A percentile compares a stretch with the other conserved stretches of the same genome.
These are phyloP conservation scores for Ceratobasidium sp. DNA, from an alignment of 1,284 basidiomycete genomes.

Conservation along the genomic window DNA sequence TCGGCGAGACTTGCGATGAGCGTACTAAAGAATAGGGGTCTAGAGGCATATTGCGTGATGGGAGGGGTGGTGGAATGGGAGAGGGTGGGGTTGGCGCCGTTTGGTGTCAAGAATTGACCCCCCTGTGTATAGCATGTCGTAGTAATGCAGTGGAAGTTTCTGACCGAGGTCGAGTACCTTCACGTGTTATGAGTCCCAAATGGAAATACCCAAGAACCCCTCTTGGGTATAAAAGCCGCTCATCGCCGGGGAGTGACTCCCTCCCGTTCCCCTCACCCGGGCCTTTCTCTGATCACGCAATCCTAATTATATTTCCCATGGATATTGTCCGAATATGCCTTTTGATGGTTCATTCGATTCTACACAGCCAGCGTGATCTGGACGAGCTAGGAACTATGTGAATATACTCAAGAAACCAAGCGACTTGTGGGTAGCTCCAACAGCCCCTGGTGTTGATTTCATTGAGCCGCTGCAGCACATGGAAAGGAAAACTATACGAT, in stretches of 20 bases:
- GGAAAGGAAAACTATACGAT: constrained; percentile 27
- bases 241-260: neutral
- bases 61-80: neutral
- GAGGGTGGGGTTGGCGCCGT: no score
- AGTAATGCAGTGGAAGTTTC: no score
- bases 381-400: neutral
- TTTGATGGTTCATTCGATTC: neutral
- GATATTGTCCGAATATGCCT: neutral
- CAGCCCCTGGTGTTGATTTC: neutral
- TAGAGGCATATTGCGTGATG: constrained; percentile 25
- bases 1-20: constrained; percentile 27
- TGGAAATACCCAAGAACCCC: neutral
- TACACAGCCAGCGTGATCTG: neutral
- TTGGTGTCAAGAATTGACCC: no score
- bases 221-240: neutral
- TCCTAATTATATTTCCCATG: no score
- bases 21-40: neutral
- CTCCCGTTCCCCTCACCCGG: no score
- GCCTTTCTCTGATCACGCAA: no score
- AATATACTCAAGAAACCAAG: constrained; percentile 1
- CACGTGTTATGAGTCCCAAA: neutral
- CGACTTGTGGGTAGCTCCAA: constrained; percentile 4
- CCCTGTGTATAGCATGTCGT: no score
- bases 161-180: neutral
- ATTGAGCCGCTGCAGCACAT: neutral